Evolutionary conservation across 345 rosid species (phyloP).

Genomic region (Syzygium aqueum): DNA sequence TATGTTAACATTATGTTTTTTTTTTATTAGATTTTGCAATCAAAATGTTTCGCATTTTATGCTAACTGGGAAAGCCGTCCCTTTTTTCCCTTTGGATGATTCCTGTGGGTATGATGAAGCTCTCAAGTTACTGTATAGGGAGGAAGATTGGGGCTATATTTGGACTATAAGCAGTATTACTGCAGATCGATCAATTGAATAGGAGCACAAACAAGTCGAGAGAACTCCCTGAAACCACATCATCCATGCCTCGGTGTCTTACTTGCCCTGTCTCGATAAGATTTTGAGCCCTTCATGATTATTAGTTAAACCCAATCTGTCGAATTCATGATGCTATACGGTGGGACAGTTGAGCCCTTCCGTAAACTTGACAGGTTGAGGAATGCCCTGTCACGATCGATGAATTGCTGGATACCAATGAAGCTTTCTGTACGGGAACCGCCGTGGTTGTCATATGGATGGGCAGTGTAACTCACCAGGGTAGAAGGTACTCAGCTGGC

Average conservation of each 20-base stretch:
- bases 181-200: neutral
- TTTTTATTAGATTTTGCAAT: neutral
- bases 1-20: neutral
- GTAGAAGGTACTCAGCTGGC: conserved; percentile 5
- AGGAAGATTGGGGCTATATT: neutral
- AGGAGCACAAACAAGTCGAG: neutral
- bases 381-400: neutral
- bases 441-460: conserved; percentile 18
- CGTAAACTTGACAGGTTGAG: neutral
- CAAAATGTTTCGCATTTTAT: neutral
- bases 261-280: neutral
- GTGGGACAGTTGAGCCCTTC: neutral
- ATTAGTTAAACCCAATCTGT: neutral
- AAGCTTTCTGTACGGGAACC: conserved; percentile 28
- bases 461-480: conserved; percentile 14
- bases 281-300: neutral
- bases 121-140: neutral
- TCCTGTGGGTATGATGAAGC: neutral
- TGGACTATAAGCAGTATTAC: neutral
- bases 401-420: conserved; percentile 6
- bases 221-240: neutral
- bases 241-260: neutral
- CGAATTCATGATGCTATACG: neutral
- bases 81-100: neutral
- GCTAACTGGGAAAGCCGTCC: neutral